phyloP scores from a whole-genome alignment of 1,284 basidiomycete species.

The Apiotrichum domesticum region DNA sequence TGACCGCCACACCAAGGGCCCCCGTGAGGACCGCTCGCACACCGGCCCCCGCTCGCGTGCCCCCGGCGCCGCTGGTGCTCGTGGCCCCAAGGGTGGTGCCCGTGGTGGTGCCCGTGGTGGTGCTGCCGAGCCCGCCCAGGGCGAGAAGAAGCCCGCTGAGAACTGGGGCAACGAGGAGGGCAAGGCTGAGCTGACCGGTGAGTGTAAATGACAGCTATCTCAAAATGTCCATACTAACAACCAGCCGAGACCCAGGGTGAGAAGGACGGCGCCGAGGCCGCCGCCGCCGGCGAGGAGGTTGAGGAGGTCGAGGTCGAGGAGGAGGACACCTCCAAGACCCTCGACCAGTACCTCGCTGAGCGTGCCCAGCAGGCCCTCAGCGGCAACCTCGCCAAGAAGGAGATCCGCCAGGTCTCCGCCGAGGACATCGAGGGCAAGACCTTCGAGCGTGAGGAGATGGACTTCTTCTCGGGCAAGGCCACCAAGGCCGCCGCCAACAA shows the following conservation, averaged over 20 bases:
- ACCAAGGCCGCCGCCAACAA: conserved; percentile 13
- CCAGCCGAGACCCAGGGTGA: conserved; percentile 48
- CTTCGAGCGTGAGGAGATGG: conserved; percentile 40
- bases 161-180: conserved; percentile 88
- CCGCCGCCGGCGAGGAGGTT: conserved; percentile 29
- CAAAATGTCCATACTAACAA: no score
- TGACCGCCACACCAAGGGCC: conserved; percentile 45
- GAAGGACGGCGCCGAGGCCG: conserved; percentile 33
- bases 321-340: conserved; percentile 74
- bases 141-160: conserved; percentile 71
- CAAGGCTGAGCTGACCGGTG: conserved; percentile 63
- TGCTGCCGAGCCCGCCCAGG: conserved; percentile 53
- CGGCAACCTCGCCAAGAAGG: conserved; percentile 25
- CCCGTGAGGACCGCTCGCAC: conserved; percentile 32
- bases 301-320: conserved; percentile 56
- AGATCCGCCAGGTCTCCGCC: conserved; percentile 28
- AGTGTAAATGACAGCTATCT: conserved; percentile 12
- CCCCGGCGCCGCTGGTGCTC: conserved; percentile 28
- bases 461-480: conserved; percentile 47
- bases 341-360: conserved; percentile 49
- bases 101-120: conserved; percentile 38
- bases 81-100: conserved; percentile 35
- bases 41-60: conserved; percentile 31
- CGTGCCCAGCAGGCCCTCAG: conserved; percentile 33
- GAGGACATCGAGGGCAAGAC: conserved; percentile 35